Evolutionary conservation across 306 rosid genomes (phyloP).

Genomic region (Urtica urens): DNA sequence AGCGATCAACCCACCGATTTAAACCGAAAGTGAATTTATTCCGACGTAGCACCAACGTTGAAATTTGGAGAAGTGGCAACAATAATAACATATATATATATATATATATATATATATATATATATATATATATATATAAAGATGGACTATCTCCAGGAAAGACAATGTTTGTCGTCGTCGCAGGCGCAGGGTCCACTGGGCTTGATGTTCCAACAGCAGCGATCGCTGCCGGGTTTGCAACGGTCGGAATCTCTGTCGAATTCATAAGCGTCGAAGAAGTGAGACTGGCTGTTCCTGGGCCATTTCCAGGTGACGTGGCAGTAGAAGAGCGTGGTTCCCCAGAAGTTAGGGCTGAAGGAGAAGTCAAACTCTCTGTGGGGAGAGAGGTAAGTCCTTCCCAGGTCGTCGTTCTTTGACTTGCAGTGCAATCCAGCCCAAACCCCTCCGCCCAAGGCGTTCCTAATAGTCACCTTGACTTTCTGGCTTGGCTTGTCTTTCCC

Average conservation of each 20-base stretch:
- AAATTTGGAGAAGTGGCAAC: too few relatives aligned
- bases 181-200: too few relatives aligned
- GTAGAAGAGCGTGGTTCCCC: slow-evolving; percentile 6
- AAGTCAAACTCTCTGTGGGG: not conserved
- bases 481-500: too few relatives aligned
- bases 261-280: slow-evolving; percentile 3
- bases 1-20: too few relatives aligned
- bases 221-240: not conserved
- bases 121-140: too few relatives aligned
- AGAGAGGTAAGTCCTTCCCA: not conserved
- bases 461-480: slow-evolving; percentile 1
- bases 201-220: too few relatives aligned
- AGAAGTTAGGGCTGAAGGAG: not conserved
- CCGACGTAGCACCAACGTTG: too few relatives aligned
- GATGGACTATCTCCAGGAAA: too few relatives aligned
- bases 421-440: not conserved
- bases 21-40: too few relatives aligned
- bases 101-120: too few relatives aligned
- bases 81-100: too few relatives aligned
- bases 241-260: slow-evolving; percentile 1
- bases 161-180: too few relatives aligned
- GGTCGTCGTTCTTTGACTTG: slow-evolving; percentile 4
- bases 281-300: not conserved
- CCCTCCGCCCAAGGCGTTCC: not conserved
- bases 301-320: slow-evolving; percentile 3